These are phyloP conservation scores for Herpotrichia juniperi DNA, from an alignment of 2,329 filamentous ascomycete genomes.

Conservation along the genomic window DNA sequence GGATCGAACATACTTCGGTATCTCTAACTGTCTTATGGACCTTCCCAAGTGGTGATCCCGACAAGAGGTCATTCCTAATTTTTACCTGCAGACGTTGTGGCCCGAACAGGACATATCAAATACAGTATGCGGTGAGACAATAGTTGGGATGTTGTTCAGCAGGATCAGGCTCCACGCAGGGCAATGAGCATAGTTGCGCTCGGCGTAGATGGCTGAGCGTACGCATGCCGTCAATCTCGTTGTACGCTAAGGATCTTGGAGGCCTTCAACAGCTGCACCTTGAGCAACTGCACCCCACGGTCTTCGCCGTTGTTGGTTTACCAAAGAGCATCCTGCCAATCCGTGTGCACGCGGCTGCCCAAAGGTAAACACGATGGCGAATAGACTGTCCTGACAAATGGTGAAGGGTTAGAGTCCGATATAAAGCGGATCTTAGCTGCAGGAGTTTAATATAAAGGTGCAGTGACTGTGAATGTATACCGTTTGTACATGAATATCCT, in stretches of 20 bases:
- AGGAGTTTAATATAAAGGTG: conserved; percentile 6
- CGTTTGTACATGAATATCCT: not conserved
- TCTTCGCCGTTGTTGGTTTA: not conserved
- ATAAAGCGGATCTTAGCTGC: not conserved
- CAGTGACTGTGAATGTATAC: not conserved
- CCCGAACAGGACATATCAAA: conserved; percentile 16
- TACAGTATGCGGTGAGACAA: conserved; percentile 23
- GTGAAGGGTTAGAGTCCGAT: not conserved
- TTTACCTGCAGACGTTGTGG: conserved; percentile 15
- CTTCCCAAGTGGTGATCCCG: conserved; percentile 19
- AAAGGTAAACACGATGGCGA: not conserved
- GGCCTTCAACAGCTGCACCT: not conserved
- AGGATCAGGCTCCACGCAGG: conserved; percentile 16
- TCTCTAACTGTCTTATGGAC: conserved; percentile 7
- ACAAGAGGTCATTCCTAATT: conserved; percentile 11
- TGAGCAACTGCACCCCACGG: conserved; percentile 1
- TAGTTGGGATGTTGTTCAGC: conserved; percentile 14
- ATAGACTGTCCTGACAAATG: not conserved
- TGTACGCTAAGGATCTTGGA: not conserved
- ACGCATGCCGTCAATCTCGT: conserved; percentile 2
- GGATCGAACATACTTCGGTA: not conserved
- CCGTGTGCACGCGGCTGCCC: not conserved
- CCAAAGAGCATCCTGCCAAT: not conserved
- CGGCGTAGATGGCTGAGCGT: conserved; percentile 12
- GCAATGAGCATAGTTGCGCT: conserved; percentile 15